Conservation (phyloP, 805 yeast genomes). For the Hanseniaspora lindneri region DNA sequence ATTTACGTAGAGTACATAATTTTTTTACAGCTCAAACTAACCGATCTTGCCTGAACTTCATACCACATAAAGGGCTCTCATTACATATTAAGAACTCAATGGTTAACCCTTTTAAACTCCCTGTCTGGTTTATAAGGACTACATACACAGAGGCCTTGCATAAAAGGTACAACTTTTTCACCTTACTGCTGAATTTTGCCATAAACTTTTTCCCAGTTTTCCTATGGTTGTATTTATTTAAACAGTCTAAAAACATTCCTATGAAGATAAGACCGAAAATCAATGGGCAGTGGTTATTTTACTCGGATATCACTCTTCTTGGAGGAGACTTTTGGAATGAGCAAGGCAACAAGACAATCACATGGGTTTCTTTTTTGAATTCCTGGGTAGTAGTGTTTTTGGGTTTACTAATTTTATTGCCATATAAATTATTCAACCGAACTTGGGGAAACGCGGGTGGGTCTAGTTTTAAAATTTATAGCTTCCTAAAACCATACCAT, state of each 20-base stretch:
- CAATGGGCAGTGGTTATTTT: conserved; percentile 37
- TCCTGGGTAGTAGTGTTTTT: conserved; percentile 7
- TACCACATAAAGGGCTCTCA: too few species aligned
- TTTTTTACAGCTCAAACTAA: too few species aligned
- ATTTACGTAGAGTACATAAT: too few species aligned
- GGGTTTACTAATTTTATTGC: not conserved
- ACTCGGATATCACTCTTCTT: conserved; percentile 24
- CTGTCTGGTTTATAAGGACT: conserved; percentile 22
- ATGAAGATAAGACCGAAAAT: conserved; percentile 41
- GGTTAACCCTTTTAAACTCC: conserved; percentile 24
- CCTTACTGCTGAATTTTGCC: conserved; percentile 35
- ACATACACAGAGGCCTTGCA: conserved; percentile 10
- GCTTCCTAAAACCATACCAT: conserved; percentile 17
- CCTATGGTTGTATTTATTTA: conserved; percentile 45
- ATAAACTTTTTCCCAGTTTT: conserved; percentile 43
- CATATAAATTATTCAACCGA: conserved; percentile 21
- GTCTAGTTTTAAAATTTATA: conserved; percentile 18
- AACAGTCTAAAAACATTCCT: conserved; percentile 50
- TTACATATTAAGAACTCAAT: not conserved
- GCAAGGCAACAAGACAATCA: conserved; percentile 20
- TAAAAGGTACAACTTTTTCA: conserved; percentile 32
- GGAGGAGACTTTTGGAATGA: conserved; percentile 28
- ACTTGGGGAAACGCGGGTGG: conserved; percentile 28
- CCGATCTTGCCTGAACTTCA: too few species aligned
- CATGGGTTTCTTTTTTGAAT: conserved; percentile 10